Percentiles rank a stretch among this genome's conserved stretches.
phyloP scores from a whole-genome alignment of 2,329 filamentous ascomycete species.

The Clonostachys solani region DNA sequence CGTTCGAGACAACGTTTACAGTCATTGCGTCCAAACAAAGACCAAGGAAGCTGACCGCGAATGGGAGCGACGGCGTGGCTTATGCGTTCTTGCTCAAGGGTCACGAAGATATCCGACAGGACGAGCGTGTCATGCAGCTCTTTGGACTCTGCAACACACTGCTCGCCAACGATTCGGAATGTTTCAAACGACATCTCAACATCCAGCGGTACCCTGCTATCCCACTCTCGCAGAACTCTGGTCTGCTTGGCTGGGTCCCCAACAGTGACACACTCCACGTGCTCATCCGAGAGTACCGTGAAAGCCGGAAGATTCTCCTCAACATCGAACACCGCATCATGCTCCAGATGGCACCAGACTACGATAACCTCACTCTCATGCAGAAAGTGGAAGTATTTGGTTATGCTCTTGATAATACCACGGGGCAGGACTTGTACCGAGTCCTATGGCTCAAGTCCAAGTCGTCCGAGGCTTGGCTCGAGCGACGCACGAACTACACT shows the following conservation, averaged over 20 bases:
- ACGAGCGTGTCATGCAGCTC: slow-evolving; percentile 98
- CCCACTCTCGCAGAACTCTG: slow-evolving; percentile 92
- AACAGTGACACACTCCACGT: slow-evolving; percentile 98
- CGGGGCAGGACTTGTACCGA: slow-evolving; percentile 95
- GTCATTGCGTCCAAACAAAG: slow-evolving; percentile 98
- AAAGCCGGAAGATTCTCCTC: slow-evolving; percentile 92
- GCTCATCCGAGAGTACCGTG: slow-evolving; percentile 94
- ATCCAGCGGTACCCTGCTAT: slow-evolving; percentile 98
- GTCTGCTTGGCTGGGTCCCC: slow-evolving; percentile 91
- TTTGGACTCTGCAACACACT: slow-evolving; percentile 98
- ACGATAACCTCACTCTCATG: slow-evolving; percentile 98
- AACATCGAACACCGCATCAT: slow-evolving; percentile 99
- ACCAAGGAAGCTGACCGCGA: slow-evolving; percentile 81
- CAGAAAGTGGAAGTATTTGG: slow-evolving; percentile 99
- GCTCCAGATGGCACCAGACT: slow-evolving; percentile 99
- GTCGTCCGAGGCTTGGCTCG: slow-evolving; percentile 95
- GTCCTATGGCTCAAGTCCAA: slow-evolving; percentile 99
- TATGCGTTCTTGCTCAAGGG: slow-evolving; percentile 94
- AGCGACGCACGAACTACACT: slow-evolving; percentile 97
- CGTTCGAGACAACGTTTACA: slow-evolving; percentile 83
- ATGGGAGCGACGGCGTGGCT: slow-evolving; percentile 80
- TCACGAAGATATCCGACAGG: slow-evolving; percentile 98
- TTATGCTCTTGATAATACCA: slow-evolving; percentile 98
- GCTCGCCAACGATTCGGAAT: slow-evolving; percentile 88
- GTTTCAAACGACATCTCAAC: slow-evolving; percentile 93